Conservation (phyloP, 306 rosid genomes). For the Phaseolus lunatus region DNA sequence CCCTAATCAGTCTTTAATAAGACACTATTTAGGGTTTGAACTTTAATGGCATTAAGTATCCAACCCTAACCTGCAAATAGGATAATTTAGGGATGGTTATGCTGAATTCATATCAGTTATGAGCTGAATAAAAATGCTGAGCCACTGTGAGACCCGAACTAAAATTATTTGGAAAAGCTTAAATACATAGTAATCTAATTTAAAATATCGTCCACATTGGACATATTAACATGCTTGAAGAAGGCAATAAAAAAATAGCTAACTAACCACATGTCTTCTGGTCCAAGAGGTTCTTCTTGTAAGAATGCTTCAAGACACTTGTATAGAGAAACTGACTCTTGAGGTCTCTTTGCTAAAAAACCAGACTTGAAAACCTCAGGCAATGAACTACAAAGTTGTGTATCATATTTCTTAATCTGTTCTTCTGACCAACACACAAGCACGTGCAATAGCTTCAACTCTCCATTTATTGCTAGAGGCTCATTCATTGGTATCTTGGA, state of each 20-base stretch:
- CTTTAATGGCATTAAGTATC: conserved; percentile 27
- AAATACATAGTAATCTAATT: conserved; percentile 28
- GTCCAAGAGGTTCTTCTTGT: conserved; percentile 99
- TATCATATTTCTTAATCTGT: conserved; percentile 64
- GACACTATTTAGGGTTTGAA: conserved; percentile 28
- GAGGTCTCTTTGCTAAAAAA: conserved; percentile 70
- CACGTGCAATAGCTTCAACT: conserved; percentile 60
- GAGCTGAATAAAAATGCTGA: conserved; percentile 20
- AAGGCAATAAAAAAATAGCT: conserved; percentile 36
- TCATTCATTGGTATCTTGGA: conserved; percentile 68
- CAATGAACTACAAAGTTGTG: conserved; percentile 61
- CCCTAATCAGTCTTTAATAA: conserved; percentile 20
- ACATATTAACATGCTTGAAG: conserved; percentile 19
- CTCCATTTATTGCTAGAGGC: conserved; percentile 57
- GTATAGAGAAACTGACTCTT: conserved; percentile 85
- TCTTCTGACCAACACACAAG: conserved; percentile 88
- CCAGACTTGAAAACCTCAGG: conserved; percentile 95
- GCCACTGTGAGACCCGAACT: conserved; percentile 9
- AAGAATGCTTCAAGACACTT: conserved; percentile 97
- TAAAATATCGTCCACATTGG: conserved; percentile 37
- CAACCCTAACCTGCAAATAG: conserved; percentile 22
- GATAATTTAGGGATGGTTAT: conserved; percentile 21
- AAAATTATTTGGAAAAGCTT: conserved; percentile 39
- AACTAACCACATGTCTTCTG: conserved; percentile 99
- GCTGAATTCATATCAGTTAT: conserved; percentile 5